Base-by-base conservation (phyloP, 1,284 basidiomycete genomes). In the Neotropicomus parvogracilis region DNA sequence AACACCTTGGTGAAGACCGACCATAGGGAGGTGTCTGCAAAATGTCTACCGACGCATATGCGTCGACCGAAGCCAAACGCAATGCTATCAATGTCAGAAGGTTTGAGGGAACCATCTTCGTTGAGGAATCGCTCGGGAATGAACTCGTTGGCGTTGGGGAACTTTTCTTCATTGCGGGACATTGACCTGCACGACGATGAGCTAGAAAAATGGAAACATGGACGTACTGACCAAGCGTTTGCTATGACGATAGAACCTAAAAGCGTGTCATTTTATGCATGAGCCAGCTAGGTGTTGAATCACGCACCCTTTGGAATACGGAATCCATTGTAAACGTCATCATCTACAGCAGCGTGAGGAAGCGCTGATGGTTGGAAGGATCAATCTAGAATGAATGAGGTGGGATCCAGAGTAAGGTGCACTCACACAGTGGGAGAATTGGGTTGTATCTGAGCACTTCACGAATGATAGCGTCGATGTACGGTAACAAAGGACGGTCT, bases 381-480 rank as follows among this genome's bases (percentile, higher is more conserved):
- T 9, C 19, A 6, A 9, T 14, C 20, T 3, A 11, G 9, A 24
- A 37, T 11, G 8, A 20, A 19, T 4, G 5, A 36, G 8, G 10
- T 3, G 6, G 14, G 12, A 1, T 8, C 20, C 4, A 9, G 10
- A 11, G n/a, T 24, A n/a, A n/a, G 14, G 31, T 32, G 5, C 32
- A 33, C 42, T 29, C 37, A 52, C 56, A 57, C 32, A 54, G 17
- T 14, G 55, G 52, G 16, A 16, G 1, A 8, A 31, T 5, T 6
- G 37, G 37, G 11, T 12, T 26, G 24, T 38, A 28, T 11, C 27
- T 28, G 16, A 19, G 9, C 11, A 13, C 19, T 13, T 39, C 37
- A 2, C 38, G 17, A 9, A 21, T 16, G 12, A 39, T 17, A 27
- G 35, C 35, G 24, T 24, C 24, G 4, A 24, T 24, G 24, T 24